Percentiles rank a stretch among this genome's conserved stretches.
These are phyloP conservation scores for Medicago truncatula DNA, from an alignment of 306 rosid genomes.

Conservation along the genomic window DNA sequence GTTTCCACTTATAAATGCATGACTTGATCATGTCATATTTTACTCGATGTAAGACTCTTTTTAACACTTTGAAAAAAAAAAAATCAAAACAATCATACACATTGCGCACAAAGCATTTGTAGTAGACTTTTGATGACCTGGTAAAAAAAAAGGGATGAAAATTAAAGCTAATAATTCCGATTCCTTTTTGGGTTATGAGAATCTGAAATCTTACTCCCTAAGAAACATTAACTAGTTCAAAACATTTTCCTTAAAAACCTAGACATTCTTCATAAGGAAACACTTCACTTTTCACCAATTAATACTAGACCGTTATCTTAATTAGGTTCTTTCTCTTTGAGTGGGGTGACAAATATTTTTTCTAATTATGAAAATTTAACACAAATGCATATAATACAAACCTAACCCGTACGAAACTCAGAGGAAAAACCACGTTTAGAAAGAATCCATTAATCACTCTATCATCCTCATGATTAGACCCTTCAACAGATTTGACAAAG, in stretches of 20 bases:
- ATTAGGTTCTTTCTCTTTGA: background rate
- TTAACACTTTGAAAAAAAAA: no score
- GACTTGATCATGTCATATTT: no score
- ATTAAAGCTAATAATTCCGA: background rate
- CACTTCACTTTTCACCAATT: constrained; percentile 4
- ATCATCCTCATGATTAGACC: constrained; percentile 41
- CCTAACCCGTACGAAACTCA: constrained; percentile 24
- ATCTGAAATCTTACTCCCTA: constrained; percentile 33
- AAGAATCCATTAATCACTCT: constrained; percentile 30
- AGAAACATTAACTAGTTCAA: constrained; percentile 29
- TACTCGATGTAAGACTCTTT: no score
- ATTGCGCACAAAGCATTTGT: no score
- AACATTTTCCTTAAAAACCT: constrained; percentile 30
- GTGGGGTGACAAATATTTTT: constrained; percentile 3
- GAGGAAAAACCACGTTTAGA: constrained; percentile 37
- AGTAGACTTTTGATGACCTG: no score
- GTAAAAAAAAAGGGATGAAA: background rate
- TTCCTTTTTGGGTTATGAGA: background rate
- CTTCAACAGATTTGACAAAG: constrained; percentile 38
- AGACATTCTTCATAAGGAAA: constrained; percentile 38
- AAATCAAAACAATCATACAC: no score
- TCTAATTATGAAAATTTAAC: background rate
- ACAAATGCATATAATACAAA: constrained; percentile 12
- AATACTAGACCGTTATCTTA: background rate
- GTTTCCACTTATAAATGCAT: no score